phyloP scores from a whole-genome alignment of 2,329 filamentous ascomycete species.

The Eurotiales sp. region DNA sequence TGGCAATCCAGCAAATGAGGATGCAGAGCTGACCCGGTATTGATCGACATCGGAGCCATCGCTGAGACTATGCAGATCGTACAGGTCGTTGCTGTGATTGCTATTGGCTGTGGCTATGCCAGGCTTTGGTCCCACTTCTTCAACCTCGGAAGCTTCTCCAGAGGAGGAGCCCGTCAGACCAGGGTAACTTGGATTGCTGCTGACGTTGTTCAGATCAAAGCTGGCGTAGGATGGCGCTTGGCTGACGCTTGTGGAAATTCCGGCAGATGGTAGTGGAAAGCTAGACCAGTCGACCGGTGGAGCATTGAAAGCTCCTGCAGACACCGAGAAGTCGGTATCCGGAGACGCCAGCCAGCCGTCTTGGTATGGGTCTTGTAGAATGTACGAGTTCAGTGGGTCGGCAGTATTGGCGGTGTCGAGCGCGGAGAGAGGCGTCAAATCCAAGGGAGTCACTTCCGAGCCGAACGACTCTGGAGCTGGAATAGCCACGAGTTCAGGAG shows the following conservation, averaged over 20 bases:
- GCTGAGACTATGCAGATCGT: constrained; percentile 39
- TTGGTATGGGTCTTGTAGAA: constrained; percentile 35
- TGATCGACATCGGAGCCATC: constrained; percentile 40
- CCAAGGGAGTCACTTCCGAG: constrained; percentile 35
- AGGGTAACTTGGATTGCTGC: constrained; percentile 31
- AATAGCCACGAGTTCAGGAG: constrained; percentile 35
- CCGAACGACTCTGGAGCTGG: constrained; percentile 30
- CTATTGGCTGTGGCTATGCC: constrained; percentile 25
- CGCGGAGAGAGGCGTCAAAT: constrained; percentile 35
- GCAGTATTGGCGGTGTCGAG: constrained; percentile 29
- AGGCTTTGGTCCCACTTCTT: constrained; percentile 39
- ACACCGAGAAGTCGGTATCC: constrained; percentile 38
- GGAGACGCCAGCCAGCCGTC: constrained; percentile 42
- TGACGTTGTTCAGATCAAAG: constrained; percentile 41
- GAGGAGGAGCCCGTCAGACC: constrained; percentile 45
- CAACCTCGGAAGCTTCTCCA: constrained; percentile 47
- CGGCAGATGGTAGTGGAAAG: constrained; percentile 39
- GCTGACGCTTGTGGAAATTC: constrained; percentile 36
- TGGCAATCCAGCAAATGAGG: constrained; percentile 40
- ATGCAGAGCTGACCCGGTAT: constrained; percentile 40
- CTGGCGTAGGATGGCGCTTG: constrained; percentile 46
- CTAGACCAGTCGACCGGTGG: constrained; percentile 48
- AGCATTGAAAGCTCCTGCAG: constrained; percentile 37
- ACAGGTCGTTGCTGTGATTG: constrained; percentile 27
- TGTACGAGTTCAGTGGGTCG: constrained; percentile 32